Base-by-base conservation (phyloP, 805 yeast genomes). In the Pachysolen tannophilus region DNA sequence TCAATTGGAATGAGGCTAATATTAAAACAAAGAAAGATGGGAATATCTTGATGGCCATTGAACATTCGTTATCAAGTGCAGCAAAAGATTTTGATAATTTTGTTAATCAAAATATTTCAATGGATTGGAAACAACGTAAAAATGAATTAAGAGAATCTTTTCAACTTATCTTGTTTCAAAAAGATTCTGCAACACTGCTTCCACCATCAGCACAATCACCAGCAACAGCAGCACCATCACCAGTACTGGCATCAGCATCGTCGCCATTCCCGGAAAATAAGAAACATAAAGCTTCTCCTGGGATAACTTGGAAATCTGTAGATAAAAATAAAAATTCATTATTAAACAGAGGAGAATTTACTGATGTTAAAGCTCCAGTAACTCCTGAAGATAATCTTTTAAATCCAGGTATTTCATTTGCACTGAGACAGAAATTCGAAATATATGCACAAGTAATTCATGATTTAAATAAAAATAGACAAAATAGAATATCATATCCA, bases 41-140 rank as follows among this genome's bases (percentile, higher is more conserved):
- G 53, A 85, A 75, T 52, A 78, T 87, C 24, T 58, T 87, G 30
- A 67, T 80, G 16, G 81, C 95, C 4, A 86, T 90, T 43, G 96
- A 88, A 51, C 86, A 78, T 46, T 71, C 87, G 0, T 67, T 88
- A 40, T 60, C 71, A 2, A 58, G 75, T 15, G 87, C 95, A 5
- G 79, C 94, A 3, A 69, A 69, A 37, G 96, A 87, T 50, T 92
- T 90, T 57, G 96, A 88, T 53, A 59, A 56, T 29, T 83, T 77
- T 52, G 77, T 90, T 40, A 77, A 69, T 46, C 74, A 77, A 42
- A 83, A 80, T 47, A 67, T 92, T 18, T 63, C 81, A 3, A 66
- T 82, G 32, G 95, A 88, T 55, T 92, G 97, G 97, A 75, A 75
- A 38, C 73, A 73, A 32, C 75, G 85, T 43, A 79, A 85, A 48